These are phyloP conservation scores for Mollisia scopiformis DNA, from an alignment of 2,329 filamentous ascomycete species.

Conservation along the genomic window DNA sequence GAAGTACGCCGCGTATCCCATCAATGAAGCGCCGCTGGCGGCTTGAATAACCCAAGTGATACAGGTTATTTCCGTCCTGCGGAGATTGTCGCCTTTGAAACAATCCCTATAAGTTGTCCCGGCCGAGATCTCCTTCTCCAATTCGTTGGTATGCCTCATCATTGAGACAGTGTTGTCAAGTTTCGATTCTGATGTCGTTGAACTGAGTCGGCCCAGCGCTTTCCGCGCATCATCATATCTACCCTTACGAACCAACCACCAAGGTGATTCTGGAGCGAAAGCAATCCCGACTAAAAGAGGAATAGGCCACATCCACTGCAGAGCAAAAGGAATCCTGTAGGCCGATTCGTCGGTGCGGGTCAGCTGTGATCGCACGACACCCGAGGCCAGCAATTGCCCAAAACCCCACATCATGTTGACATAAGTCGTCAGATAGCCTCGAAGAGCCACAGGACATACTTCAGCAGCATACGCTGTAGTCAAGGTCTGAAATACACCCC, in stretches of 20 bases:
- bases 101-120: conserved; percentile 39
- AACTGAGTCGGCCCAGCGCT: conserved; percentile 11
- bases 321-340: conserved; percentile 49
- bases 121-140: conserved; percentile 39
- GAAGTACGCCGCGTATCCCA: conserved; percentile 64
- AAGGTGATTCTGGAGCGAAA: conserved; percentile 38
- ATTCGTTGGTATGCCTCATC: conserved; percentile 9
- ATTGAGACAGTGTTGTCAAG: not conserved
- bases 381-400: conserved; percentile 50
- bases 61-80: conserved; percentile 46
- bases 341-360: conserved; percentile 46
- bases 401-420: conserved; percentile 41
- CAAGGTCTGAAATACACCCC: conserved; percentile 50
- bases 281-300: conserved; percentile 33
- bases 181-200: conserved; percentile 40
- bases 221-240: conserved; percentile 30
- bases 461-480: conserved; percentile 40
- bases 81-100: conserved; percentile 4
- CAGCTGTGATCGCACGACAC: conserved; percentile 38
- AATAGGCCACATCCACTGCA: conserved; percentile 43
- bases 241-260: conserved; percentile 32
- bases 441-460: conserved; percentile 52
- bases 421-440: conserved; percentile 54
- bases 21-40: conserved; percentile 60
- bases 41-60: conserved; percentile 47